Evolutionary conservation across 345 rosid genomes (phyloP).

Genomic region (Syzygium aqueum): DNA sequence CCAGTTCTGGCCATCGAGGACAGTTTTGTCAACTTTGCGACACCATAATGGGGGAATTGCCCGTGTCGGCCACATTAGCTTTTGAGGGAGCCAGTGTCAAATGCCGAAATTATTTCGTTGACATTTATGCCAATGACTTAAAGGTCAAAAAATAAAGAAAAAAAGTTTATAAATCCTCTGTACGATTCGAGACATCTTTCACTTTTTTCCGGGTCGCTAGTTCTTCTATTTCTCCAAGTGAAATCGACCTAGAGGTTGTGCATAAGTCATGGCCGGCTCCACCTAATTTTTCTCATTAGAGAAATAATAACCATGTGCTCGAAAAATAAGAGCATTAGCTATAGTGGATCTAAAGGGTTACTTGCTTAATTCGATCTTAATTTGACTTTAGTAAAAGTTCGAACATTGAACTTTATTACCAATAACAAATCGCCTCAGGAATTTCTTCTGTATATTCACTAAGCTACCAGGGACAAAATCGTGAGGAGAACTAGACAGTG

Average conservation of each 20-base stretch:
- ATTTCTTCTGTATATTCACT: neutral
- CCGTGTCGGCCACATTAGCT: conserved; percentile 1
- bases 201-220: neutral
- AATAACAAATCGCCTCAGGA: neutral
- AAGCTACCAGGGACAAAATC: neutral
- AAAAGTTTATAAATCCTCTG: neutral
- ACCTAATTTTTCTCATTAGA: neutral
- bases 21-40: neutral
- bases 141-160: neutral
- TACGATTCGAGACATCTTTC: neutral
- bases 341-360: neutral
- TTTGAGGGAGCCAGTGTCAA: neutral
- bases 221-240: neutral
- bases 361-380: neutral
- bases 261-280: neutral
- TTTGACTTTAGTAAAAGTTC: neutral
- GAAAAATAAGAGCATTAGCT: neutral
- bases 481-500: neutral
- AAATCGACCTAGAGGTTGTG: neutral
- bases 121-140: neutral
- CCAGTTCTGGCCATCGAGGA: neutral
- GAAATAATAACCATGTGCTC: neutral
- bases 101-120: neutral
- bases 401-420: neutral
- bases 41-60: neutral